Evolutionary conservation across 2,329 filamentous ascomycete genomes (phyloP).

Genomic region (Blastomyces emzantsi): DNA sequence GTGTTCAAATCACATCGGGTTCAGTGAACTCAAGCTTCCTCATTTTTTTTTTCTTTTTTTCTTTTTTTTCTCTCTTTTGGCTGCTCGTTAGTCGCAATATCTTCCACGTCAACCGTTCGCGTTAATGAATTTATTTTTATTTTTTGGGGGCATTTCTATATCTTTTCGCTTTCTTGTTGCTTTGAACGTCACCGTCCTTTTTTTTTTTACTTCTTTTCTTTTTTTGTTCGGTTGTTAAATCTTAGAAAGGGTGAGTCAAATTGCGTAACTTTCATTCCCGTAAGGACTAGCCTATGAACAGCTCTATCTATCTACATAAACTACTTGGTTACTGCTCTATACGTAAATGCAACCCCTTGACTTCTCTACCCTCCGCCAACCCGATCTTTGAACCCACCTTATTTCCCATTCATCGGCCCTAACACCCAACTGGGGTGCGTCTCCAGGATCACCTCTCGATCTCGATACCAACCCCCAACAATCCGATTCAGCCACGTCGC

Average conservation of each 20-base stretch:
- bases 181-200: background rate
- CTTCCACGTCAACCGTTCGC: too few species aligned
- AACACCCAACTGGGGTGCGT: conserved; percentile 9
- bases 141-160: background rate
- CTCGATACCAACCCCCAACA: conserved; percentile 2
- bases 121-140: background rate
- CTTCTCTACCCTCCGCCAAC: background rate
- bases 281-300: too few species aligned
- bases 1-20: conserved; percentile 15
- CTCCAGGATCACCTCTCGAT: conserved; percentile 8
- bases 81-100: too few species aligned
- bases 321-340: background rate
- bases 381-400: background rate
- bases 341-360: background rate
- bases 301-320: too few species aligned
- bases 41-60: conserved; percentile 3
- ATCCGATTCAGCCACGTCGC: conserved; percentile 9
- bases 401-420: conserved; percentile 8
- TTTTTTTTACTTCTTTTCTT: background rate
- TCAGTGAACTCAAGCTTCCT: conserved; percentile 1
- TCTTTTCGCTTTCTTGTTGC: background rate
- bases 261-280: too few species aligned
- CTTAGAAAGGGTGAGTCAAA: too few species aligned
- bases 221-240: background rate
- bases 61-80: background rate